Evolutionary conservation across 352 stramenopile genomes (phyloP), one percentile per base, ranked within the genome.

Genomic region (Pythium phragmitis): DNA sequence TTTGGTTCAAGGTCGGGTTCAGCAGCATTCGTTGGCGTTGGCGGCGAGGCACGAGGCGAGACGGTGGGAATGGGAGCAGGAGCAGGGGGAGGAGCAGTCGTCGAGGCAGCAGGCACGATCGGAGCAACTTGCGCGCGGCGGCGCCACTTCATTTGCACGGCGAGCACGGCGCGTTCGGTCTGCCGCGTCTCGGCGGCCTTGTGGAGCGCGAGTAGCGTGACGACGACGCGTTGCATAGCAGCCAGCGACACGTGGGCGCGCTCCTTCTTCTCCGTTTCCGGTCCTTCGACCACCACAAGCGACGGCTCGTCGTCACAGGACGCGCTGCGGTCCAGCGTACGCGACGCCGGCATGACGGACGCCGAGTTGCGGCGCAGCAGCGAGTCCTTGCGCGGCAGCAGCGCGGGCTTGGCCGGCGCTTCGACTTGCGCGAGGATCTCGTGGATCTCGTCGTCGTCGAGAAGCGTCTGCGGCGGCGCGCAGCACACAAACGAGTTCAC

Each of bases 381-480:
- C 17, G 26, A 23, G 7, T 67, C 65, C 19, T 59, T 66, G 14
- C 52, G 62, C 7, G 53, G 14, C n/a, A 28, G 26, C n/a, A 28
- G 12, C 36, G 19, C 47, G 6, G 51, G 33, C 56, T 55, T 54
- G 34, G 19, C 63, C 17, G 55, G 45, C 23, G 58, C 34, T 33
- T 71, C 65, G 34, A 67, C 51, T n/a, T 11, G 37, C 0, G 52
- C 45, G 11, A 71, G 65, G 45, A 71, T 59, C 47, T 67, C 51
- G 2, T 63, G 34, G 45, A 71, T 60, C 45, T 71, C 65, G 19
- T 67, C 39, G 53, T 71, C 65, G 52, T 71, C 65, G n/a, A 71
- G 49, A 9, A 71, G 57, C 52, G 53, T 45, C 34, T 54, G 37
- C 17, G 65, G 58, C 21, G 65, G 65, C 30, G 65, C 65, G 48